Evolutionary conservation across 2,329 filamentous ascomycete genomes (phyloP), one percentile per base, ranked within the genome.

Genomic region (Claviceps monticola): DNA sequence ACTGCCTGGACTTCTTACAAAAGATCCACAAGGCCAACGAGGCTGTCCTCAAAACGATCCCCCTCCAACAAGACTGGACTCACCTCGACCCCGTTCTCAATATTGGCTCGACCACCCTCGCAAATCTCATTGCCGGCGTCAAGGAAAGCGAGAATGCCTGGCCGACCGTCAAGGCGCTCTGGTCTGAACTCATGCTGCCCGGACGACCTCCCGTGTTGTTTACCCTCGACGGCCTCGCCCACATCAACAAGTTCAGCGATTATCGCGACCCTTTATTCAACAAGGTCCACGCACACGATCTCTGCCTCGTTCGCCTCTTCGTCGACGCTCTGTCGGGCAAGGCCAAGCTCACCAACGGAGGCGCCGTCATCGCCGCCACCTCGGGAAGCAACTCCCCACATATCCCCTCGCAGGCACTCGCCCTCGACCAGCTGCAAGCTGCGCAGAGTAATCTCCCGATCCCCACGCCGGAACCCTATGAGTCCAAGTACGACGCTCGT

Each of bases 251-350:
- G 58, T 64, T 81, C 39, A 88, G 83, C 56, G 80, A 78, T 45
- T 98, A 97, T 73, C 79, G 84, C 57, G 79, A 79, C 56, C 73
- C 84, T 1, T 73, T 84, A 23, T 85, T 80, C 60, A 78, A 87
- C 56, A 74, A 74, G 14, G 84, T 98, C 56, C 93, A 98, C 71
- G 78, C 89, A 29, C 88, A 95, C 68, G 86, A 97, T 61, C 76
- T 98, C 34, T 74, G 79, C 23, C 74, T 96, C 21, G 74, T 95
- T 50, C 76, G 81, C 52, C 78, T 86, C 58, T 95, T 95, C 67
- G 68, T 85, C 54, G 80, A 85, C 49, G 78, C 85, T 52, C 75
- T 97, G 29, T 77, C 78, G 29, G 84, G 84, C 53, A 70, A 67
- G 63, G 69, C 66, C 36, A 58, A 60, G 19, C 72, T 84, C 46